Percentiles rank a stretch among this genome's conserved stretches.
phyloP scores from a whole-genome alignment of 1,139 yeast species.

The Torulaspora globosa region DNA sequence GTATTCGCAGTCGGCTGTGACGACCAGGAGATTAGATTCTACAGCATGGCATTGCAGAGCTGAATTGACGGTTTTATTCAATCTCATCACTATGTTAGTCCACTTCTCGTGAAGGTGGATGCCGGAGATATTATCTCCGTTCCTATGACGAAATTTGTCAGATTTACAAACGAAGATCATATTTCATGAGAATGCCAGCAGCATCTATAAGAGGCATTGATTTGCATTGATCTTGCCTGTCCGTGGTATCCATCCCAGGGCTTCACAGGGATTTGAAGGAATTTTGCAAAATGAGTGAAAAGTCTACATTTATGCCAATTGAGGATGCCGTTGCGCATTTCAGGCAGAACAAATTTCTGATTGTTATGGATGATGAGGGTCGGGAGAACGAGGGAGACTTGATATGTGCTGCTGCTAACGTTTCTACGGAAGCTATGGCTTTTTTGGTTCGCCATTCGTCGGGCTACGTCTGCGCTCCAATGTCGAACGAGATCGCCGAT shows the following conservation, averaged over 20 bases:
- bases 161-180: conserved; percentile 7
- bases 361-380: conserved; percentile 93
- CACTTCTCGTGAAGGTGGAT: conserved; percentile 4
- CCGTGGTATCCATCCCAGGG: not conserved
- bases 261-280: not conserved
- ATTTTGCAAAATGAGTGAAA: conserved; percentile 5
- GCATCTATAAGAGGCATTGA: not conserved
- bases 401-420: conserved; percentile 80
- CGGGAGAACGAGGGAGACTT: conserved; percentile 98
- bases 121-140: conserved; percentile 7
- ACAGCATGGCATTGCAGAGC: conserved; percentile 5
- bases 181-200: not conserved
- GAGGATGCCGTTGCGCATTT: conserved; percentile 77
- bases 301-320: conserved; percentile 48
- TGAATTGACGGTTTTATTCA: not conserved
- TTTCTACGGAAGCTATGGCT: conserved; percentile 88
- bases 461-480: conserved; percentile 92
- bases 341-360: conserved; percentile 80
- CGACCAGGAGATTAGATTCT: conserved; percentile 2
- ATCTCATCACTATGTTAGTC: not conserved
- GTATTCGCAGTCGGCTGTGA: conserved; percentile 9
- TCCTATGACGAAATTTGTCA: conserved; percentile 9
- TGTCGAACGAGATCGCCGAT: conserved; percentile 75
- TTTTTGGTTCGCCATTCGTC: conserved; percentile 84
- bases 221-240: not conserved